Base-by-base conservation (phyloP, 331 rosid genomes). In the Quercus phellos region DNA sequence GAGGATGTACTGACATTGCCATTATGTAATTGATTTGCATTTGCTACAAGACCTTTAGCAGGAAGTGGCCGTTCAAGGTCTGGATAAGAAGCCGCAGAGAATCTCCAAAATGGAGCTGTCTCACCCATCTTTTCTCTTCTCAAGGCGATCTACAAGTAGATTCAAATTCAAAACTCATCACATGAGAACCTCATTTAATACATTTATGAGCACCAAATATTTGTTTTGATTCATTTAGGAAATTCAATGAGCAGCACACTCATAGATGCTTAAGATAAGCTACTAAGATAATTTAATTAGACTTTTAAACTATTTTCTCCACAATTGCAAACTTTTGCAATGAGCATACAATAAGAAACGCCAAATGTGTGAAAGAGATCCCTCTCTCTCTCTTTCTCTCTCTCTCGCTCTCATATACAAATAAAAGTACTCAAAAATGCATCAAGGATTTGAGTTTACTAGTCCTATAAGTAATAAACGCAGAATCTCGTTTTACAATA, bases 41-140 rank as follows among this genome's bases (percentile, higher is more conserved):
- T 81, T 72, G 67, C 84, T 14, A 24, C 56, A 74, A 74, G 21
- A 60, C 55, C 77, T 55, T 77, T 73, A 81, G 58, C 72, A 38
- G 87, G 43, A n/a, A 71, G 59, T 22, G 79, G 16, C 11, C 59
- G 82, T 79, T 88, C 84, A 58, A 88, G 90, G 82, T 88, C 92
- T 11, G 92, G 92, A 84, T 88, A 88, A 68, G 90, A 88, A 55
- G 88, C 82, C 6, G 92, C 82, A 46, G 84, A 88, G 79, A 85
- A 86, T 68, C 88, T 79, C 92, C 92, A 88, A 82, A 88, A 88
- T 19, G 92, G 90, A 86, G 90, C 92, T 9, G 87, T 77, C 77
- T 82, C 88, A 6, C 90, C 92, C 88, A 86, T 79, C 82, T 84
- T 81, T 83, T 88, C 90, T 75, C 92, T 77, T 74, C 92, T 82